phyloP scores from a whole-genome alignment of 2,329 filamentous ascomycete species.

The Triangularia setosa region DNA sequence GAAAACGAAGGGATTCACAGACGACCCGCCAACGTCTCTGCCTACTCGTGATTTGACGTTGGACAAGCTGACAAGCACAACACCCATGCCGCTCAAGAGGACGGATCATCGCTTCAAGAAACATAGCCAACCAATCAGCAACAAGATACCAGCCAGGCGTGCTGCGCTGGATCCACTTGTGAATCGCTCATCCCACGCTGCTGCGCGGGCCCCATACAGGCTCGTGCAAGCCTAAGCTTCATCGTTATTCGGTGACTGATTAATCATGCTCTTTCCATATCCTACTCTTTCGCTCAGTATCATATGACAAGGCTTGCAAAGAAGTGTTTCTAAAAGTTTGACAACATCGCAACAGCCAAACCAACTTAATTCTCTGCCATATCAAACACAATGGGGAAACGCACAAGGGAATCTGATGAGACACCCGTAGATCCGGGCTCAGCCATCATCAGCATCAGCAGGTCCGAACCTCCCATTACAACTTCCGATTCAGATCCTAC shows the following conservation, averaged over 20 bases:
- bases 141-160: background rate
- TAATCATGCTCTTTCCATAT: background rate
- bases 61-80: constrained; percentile 9
- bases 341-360: background rate
- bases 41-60: constrained; percentile 16
- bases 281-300: too few species aligned
- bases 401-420: constrained; percentile 39
- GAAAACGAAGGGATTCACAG: constrained; percentile 20
- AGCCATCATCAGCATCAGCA: constrained; percentile 1
- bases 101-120: background rate
- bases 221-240: background rate
- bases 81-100: constrained; percentile 10
- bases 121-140: constrained; percentile 19
- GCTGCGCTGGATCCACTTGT: background rate
- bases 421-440: constrained; percentile 25
- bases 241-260: background rate
- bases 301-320: background rate
- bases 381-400: background rate
- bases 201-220: background rate
- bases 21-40: constrained; percentile 1
- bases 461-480: background rate
- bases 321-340: background rate
- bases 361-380: background rate
- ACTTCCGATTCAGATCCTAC: background rate
- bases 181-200: background rate